A percentile compares a stretch with the other conserved stretches of the same genome.
These are phyloP conservation scores for Nitzschia sp. DNA, from an alignment of 108 stramenopile species.

Conservation along the genomic window DNA sequence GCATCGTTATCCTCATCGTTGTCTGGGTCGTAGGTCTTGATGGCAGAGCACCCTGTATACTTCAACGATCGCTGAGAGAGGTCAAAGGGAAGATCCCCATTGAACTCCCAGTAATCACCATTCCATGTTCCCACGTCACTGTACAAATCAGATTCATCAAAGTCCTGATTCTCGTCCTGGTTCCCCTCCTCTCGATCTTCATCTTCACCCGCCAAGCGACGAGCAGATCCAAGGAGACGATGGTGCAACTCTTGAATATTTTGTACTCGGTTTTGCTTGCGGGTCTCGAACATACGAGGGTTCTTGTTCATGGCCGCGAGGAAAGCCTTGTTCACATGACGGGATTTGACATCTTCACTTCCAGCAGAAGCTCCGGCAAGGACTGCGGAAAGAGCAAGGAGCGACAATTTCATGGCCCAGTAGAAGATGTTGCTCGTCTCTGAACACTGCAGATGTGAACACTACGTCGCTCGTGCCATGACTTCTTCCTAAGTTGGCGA, in stretches of 20 bases:
- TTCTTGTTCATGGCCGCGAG: conserved; percentile 26
- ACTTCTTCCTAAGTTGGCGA: too few species aligned
- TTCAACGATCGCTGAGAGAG: conserved; percentile 71
- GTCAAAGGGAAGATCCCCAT: conserved; percentile 47
- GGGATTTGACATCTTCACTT: background rate
- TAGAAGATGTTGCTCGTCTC: background rate
- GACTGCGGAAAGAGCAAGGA: conserved; percentile 4
- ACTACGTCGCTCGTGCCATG: background rate
- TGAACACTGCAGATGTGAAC: background rate
- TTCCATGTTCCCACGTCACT: conserved; percentile 11
- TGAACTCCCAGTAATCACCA: conserved; percentile 22
- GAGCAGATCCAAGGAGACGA: conserved; percentile 18
- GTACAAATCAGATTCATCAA: background rate
- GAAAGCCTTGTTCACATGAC: conserved; percentile 25
- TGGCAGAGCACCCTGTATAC: conserved; percentile 78
- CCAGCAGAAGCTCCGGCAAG: conserved; percentile 6
- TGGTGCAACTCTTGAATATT: conserved; percentile 22
- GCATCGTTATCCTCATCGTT: conserved; percentile 34
- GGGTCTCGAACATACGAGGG: conserved; percentile 8
- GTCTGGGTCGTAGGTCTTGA: conserved; percentile 59
- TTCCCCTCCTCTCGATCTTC: background rate
- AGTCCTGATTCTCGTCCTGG: conserved; percentile 1
- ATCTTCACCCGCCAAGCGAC: conserved; percentile 12
- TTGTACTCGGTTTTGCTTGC: conserved; percentile 21
- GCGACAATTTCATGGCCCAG: conserved; percentile 9